Base-by-base conservation (phyloP, 2,329 filamentous ascomycete species). In the Colletotrichum noveboracense region DNA sequence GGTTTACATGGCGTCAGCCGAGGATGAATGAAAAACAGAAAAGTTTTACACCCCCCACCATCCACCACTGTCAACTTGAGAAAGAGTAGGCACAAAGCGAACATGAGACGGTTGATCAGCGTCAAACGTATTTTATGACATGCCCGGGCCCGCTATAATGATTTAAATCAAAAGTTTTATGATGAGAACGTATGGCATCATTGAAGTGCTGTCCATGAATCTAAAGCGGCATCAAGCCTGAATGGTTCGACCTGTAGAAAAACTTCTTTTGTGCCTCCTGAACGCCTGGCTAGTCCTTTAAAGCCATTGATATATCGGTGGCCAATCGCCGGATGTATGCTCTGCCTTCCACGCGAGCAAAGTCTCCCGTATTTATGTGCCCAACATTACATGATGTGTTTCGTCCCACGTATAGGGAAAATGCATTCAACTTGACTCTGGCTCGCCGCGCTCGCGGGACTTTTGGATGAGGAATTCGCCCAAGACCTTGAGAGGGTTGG, bases 401-500 rank as follows among this genome's bases (percentile, higher is more conserved):
- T 12, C 43, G 43, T 13, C 43, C 43, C 10, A 24, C n/a, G 24
- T 9, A 14, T 18, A 58, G 0, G n/a, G 55, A 13, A 18, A 58
- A 21, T 12, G 58, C 58, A 10, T 32, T 34, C 32, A 62, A 34
- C 58, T 10, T n/a, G 58, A 62, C 58, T 62, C 58, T 10, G 58
- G 30, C 60, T 75, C 73, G 66, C 65, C 48, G 21, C 69, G 36
- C 14, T 64, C 58, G 13, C 68, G 62, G 6, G 93, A 94, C 71
- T 89, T 91, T 81, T 94, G 90, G 68, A 95, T 85, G 6, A 96
- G 84, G 81, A 90, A 95, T 82, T 95, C 93, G 61, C 94, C 94
- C 5, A 96, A 84, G 10, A 92, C 90, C 64, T 92, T 90, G 18
- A 96, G 84, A 24, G 94, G 94, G 79, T 95, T 92, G 38, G 88